Evolutionary conservation across 805 yeast species (phyloP).

Genomic region (Candida ortonii): DNA sequence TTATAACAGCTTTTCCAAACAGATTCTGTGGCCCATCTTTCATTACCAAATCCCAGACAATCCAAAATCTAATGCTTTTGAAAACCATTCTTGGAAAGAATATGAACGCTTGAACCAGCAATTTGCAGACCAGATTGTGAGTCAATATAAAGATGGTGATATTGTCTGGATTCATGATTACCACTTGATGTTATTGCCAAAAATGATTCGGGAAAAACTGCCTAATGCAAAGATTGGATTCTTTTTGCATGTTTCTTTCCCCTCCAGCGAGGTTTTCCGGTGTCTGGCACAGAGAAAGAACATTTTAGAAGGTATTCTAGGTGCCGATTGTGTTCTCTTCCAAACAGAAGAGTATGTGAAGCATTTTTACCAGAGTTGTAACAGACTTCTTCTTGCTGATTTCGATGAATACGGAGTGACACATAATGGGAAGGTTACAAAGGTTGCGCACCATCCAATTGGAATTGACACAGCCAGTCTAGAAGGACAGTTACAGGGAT

Average conservation of each 20-base stretch:
- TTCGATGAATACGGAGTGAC: constrained; percentile 61
- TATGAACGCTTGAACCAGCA: constrained; percentile 72
- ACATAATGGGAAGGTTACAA: constrained; percentile 55
- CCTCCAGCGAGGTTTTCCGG: constrained; percentile 91
- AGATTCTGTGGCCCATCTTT: constrained; percentile 93
- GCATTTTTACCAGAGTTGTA: constrained; percentile 90
- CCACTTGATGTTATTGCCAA: constrained; percentile 83
- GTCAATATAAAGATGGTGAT: constrained; percentile 69
- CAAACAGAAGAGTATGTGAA: constrained; percentile 92
- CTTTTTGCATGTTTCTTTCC: constrained; percentile 91
- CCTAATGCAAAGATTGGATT: constrained; percentile 89
- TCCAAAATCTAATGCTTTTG: constrained; percentile 90
- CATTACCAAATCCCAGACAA: constrained; percentile 93
- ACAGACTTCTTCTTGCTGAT: constrained; percentile 79
- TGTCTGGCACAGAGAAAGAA: constrained; percentile 85
- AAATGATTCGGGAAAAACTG: constrained; percentile 68
- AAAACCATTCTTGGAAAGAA: constrained; percentile 90
- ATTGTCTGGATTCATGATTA: constrained; percentile 92
- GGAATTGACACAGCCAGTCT: constrained; percentile 74
- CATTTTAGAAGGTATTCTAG: constrained; percentile 77
- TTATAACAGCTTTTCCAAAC: constrained; percentile 88
- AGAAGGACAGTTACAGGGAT: constrained; percentile 41
- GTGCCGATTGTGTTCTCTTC: constrained; percentile 83
- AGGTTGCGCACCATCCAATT: constrained; percentile 61
- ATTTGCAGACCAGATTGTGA: constrained; percentile 74